These are phyloP conservation scores for Diplogelasinospora grovesii DNA, from an alignment of 495 filamentous ascomycete genomes.

Conservation along the genomic window DNA sequence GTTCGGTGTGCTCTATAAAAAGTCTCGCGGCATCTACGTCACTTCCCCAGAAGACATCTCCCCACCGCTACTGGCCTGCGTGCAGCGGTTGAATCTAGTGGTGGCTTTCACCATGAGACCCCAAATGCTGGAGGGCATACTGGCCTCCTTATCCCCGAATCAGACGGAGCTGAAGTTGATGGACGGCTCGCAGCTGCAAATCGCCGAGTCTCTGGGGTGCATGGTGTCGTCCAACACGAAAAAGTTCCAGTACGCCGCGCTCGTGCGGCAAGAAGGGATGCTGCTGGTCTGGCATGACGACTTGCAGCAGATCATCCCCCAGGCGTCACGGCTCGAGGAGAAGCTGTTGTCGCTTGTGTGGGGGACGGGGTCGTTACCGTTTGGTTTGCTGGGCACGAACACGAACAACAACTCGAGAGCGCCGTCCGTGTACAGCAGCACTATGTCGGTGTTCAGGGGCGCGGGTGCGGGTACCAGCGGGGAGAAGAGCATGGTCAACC, in stretches of 20 bases:
- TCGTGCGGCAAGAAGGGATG: conserved; percentile 55
- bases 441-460: conserved; percentile 35
- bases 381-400: not conserved
- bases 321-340: conserved; percentile 55
- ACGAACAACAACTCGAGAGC: conserved; percentile 2
- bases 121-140: conserved; percentile 2
- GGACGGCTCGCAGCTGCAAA: conserved; percentile 64
- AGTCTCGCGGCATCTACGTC: conserved; percentile 53
- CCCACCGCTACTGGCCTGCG: conserved; percentile 46
- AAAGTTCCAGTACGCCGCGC: conserved; percentile 65
- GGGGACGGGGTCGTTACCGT: conserved; percentile 19
- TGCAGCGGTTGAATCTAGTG: conserved; percentile 53
- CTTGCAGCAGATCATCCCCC: conserved; percentile 51
- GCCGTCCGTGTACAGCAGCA: conserved; percentile 1
- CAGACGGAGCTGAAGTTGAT: conserved; percentile 57
- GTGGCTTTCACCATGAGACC: conserved; percentile 26
- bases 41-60: conserved; percentile 51
- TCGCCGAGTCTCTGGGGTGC: conserved; percentile 56
- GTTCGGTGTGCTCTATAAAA: conserved; percentile 58
- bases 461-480: too few species aligned
- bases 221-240: conserved; percentile 45
- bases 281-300: conserved; percentile 70
- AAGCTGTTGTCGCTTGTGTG: conserved; percentile 63
- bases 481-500: conserved; percentile 41
- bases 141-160: conserved; percentile 37